Evolutionary conservation across 352 stramenopile species (phyloP), one percentile per base, ranked within the genome.

Genomic region (Pythium volutum): DNA sequence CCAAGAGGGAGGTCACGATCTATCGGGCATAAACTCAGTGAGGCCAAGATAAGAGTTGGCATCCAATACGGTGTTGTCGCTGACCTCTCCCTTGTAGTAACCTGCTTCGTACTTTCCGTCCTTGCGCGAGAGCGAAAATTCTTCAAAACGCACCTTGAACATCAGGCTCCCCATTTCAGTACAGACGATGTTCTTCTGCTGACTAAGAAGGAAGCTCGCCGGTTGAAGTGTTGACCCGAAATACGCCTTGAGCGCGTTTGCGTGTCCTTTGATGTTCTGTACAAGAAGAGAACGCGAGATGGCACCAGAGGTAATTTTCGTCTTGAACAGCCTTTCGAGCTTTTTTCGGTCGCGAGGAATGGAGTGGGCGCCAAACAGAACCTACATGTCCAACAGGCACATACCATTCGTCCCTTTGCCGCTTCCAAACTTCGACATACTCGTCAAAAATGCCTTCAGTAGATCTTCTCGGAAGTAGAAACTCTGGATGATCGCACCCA

Each of bases 61-160:
- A 12, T 61, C 20, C 14, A 54, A 1, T n/a, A n/a, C 7, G 14
- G 4, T 3, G 15, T 63, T 23, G 16, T 4, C 11, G 20, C 58
- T 43, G 52, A 88, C 79, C 71, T 88, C 75, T 45, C 73, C 70
- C 48, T 81, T 73, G 45, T 85, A 85, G 26, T 81, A 82, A 11
- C 50, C 62, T 0, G 67, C 67, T 43, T 79, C 63, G 16, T 51
- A 70, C 20, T 27, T 59, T 15, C 46, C 59, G 16, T 70, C 64
- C 25, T 62, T 42, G 26, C 57, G 54, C 7, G 15, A 42, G 1
- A 42, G 50, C 1, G 75, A 73, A 15, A 84, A 76, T 51, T 88
- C 75, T 31, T 84, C 70, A 43, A 85, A 87, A 0, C 87, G 54
- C 14, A 84, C 9, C 54, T 83, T 62, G 26, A 76, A 79, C 12